These are phyloP conservation scores for Lactarius akahatsu DNA, from an alignment of 768 basidiomycete genomes.

Conservation along the genomic window DNA sequence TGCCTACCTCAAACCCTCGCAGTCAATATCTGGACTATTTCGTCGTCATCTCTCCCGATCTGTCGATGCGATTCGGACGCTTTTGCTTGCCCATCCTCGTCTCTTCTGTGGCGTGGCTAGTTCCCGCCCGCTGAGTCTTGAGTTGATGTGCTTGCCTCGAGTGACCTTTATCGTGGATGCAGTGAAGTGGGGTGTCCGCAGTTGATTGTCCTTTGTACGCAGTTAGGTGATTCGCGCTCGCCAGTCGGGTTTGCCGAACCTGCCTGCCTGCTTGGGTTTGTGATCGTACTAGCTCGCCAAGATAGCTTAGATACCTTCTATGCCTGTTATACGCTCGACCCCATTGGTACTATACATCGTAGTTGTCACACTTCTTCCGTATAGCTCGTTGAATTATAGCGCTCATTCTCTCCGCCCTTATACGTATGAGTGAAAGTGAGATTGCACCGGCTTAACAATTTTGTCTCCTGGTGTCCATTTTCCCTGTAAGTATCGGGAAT, in stretches of 20 bases:
- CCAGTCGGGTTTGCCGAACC: constrained; percentile 29
- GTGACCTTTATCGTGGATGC: constrained; percentile 15
- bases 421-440: not conserved
- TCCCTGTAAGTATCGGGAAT: not conserved
- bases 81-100: constrained; percentile 24
- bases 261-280: constrained; percentile 16
- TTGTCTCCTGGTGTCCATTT: constrained; percentile 33
- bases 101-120: constrained; percentile 29
- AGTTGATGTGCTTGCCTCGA: constrained; percentile 25
- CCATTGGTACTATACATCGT: constrained; percentile 13
- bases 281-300: constrained; percentile 9
- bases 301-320: constrained; percentile 12
- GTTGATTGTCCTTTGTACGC: constrained; percentile 14
- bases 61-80: constrained; percentile 11
- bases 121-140: constrained; percentile 26
- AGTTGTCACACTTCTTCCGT: constrained; percentile 6
- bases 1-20: constrained; percentile 8
- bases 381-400: constrained; percentile 20
- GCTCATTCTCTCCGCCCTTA: constrained; percentile 14
- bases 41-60: not conserved
- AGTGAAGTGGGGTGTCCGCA: not conserved
- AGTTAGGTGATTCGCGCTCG: constrained; percentile 29
- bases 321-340: constrained; percentile 13
- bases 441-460: not conserved
- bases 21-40: not conserved